A percentile compares a stretch with the other conserved stretches of the same genome.
Conservation (phyloP, 345 rosid genomes). For the Eucalyptus pumila region DNA sequence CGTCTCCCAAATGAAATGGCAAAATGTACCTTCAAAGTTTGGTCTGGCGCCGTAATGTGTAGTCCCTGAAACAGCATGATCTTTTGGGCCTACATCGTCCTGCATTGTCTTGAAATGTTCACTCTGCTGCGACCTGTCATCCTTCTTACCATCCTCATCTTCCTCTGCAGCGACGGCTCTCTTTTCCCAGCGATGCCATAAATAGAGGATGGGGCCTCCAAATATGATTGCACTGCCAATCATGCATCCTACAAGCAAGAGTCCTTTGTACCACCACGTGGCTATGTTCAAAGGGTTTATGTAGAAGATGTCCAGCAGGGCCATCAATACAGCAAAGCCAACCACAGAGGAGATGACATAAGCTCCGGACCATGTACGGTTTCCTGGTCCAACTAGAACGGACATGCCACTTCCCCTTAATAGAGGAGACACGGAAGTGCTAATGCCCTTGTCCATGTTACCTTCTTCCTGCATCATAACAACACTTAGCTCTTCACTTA, state of each 20-base stretch:
- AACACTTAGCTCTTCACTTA: neutral
- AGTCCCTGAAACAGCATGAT: slow-evolving; percentile 1
- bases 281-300: slow-evolving; percentile 35
- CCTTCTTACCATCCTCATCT: neutral
- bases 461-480: slow-evolving; percentile 65
- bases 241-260: slow-evolving; percentile 59
- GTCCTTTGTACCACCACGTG: slow-evolving; percentile 84
- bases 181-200: slow-evolving; percentile 66
- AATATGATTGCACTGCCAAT: slow-evolving; percentile 43
- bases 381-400: slow-evolving; percentile 67
- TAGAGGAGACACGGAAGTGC: slow-evolving; percentile 14
- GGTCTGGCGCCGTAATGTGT: slow-evolving; percentile 59
- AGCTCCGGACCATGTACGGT: slow-evolving; percentile 62
- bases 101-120: neutral
- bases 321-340: slow-evolving; percentile 36
- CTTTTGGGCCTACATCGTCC: neutral
- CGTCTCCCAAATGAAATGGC: neutral
- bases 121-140: neutral
- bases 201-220: slow-evolving; percentile 57
- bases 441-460: neutral
- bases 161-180: slow-evolving; percentile 2
- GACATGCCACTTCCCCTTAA: slow-evolving; percentile 44
- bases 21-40: slow-evolving; percentile 48
- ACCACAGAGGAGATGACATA: slow-evolving; percentile 41
- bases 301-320: slow-evolving; percentile 39